These are phyloP conservation scores for Talaromyces trachyspermus DNA, from an alignment of 495 filamentous ascomycete genomes.

Conservation along the genomic window DNA sequence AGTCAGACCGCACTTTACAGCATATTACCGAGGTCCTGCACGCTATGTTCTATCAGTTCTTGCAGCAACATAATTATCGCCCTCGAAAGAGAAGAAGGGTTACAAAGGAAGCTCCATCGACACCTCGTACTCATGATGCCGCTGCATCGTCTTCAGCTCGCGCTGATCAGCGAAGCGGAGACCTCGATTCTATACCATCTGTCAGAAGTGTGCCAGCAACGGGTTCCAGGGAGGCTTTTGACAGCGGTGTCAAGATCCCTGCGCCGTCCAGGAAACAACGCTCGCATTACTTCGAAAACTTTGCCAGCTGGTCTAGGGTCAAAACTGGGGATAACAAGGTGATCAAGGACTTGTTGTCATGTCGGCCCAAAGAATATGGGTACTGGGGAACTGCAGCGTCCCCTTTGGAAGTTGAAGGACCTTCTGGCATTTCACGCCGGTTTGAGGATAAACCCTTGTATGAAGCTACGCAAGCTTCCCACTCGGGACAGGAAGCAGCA, in stretches of 20 bases:
- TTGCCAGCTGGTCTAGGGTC: conserved; percentile 59
- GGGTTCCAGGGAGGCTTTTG: background rate
- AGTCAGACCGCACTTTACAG: conserved; percentile 39
- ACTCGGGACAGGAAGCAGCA: background rate
- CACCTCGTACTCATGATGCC: background rate
- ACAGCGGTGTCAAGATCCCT: background rate
- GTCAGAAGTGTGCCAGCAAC: conserved; percentile 16
- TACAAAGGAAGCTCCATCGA: conserved; percentile 1
- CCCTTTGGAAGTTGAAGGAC: background rate
- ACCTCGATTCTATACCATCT: conserved; percentile 1
- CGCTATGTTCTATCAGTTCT: conserved; percentile 57
- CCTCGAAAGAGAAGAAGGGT: conserved; percentile 29
- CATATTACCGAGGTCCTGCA: conserved; percentile 53
- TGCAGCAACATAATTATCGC: conserved; percentile 58
- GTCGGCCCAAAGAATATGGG: background rate
- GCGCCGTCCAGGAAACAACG: background rate
- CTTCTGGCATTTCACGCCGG: background rate
- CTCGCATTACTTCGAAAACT: conserved; percentile 17
- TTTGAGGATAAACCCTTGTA: background rate
- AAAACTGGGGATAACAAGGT: conserved; percentile 48
- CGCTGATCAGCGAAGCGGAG: background rate
- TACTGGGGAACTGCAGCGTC: background rate
- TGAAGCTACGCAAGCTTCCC: background rate
- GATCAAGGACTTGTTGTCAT: background rate
- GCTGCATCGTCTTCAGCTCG: background rate